Percentiles rank a stretch among this genome's conserved stretches.
Conservation (phyloP, 2,329 filamentous ascomycete species). For the Sordariomycetes sp. region DNA sequence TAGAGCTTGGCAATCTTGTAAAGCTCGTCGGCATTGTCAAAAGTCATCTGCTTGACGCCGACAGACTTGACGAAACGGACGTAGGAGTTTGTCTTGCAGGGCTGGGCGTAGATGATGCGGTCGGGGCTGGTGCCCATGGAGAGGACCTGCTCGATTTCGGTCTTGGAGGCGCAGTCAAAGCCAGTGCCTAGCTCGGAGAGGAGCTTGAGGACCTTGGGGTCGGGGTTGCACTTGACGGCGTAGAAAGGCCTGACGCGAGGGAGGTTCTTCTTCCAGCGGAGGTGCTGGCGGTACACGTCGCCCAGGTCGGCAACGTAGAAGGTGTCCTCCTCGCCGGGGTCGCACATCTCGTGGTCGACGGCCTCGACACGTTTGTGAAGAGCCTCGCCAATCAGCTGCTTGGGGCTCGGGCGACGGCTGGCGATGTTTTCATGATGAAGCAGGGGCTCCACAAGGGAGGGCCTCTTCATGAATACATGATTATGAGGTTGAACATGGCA, state of each 20-base stretch:
- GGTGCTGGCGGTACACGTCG: conserved; percentile 96
- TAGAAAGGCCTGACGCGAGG: conserved; percentile 93
- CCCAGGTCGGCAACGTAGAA: conserved; percentile 98
- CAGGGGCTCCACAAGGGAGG: conserved; percentile 26
- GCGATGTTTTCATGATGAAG: conserved; percentile 20
- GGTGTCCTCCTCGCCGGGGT: conserved; percentile 88
- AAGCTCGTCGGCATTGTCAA: conserved; percentile 96
- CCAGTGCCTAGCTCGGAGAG: conserved; percentile 83
- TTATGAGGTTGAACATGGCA: conserved; percentile 37
- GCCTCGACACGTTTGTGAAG: conserved; percentile 75
- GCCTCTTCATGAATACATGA: conserved; percentile 38
- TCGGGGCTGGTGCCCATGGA: conserved; percentile 72
- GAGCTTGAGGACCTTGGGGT: conserved; percentile 79
- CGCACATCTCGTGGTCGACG: conserved; percentile 81
- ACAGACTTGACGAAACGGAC: conserved; percentile 78
- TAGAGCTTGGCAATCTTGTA: conserved; percentile 94
- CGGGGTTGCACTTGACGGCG: conserved; percentile 98
- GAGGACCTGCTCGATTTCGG: conserved; percentile 89
- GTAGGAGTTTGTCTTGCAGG: conserved; percentile 99
- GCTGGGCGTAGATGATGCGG: conserved; percentile 97
- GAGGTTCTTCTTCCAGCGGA: conserved; percentile 95
- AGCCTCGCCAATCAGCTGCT: conserved; percentile 77
- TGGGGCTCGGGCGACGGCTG: conserved; percentile 43
- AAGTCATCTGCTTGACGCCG: conserved; percentile 96
- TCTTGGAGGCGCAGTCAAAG: conserved; percentile 97